A percentile compares a stretch with the other conserved stretches of the same genome.
These are phyloP conservation scores for Talaromyces sp. DNA, from an alignment of 2,329 filamentous ascomycete genomes.

Conservation along the genomic window DNA sequence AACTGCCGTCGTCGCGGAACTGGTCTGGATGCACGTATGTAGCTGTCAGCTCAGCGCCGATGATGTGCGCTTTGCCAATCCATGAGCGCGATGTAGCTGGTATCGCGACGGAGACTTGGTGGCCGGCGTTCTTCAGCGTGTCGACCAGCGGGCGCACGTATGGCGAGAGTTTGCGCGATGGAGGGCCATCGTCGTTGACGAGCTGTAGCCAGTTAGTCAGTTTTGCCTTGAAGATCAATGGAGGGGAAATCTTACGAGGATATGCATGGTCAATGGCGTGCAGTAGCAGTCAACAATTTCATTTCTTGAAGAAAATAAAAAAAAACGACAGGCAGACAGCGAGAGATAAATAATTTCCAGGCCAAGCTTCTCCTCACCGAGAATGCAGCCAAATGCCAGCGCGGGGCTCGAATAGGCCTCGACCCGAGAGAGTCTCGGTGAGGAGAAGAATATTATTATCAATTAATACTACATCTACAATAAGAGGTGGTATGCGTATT, in stretches of 20 bases:
- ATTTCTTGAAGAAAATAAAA: background rate
- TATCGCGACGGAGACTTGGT: conserved; percentile 79
- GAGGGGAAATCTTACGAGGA: conserved; percentile 3
- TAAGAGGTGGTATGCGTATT: background rate
- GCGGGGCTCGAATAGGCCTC: background rate
- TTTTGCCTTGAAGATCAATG: background rate
- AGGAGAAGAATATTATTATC: background rate
- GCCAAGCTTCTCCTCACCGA: background rate
- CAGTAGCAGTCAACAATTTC: background rate
- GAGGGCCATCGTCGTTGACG: conserved; percentile 70
- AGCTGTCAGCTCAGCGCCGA: conserved; percentile 75
- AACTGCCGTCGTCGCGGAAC: conserved; percentile 48
- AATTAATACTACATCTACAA: background rate
- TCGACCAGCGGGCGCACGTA: conserved; percentile 68
- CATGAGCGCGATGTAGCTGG: conserved; percentile 85
- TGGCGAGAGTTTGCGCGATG: conserved; percentile 65
- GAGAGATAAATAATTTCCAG: background rate
- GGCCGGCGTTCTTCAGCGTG: conserved; percentile 65
- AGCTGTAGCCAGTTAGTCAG: conserved; percentile 20
- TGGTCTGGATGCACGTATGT: conserved; percentile 65
- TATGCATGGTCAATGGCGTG: conserved; percentile 6
- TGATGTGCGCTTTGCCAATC: conserved; percentile 95
- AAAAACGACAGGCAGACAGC: background rate
- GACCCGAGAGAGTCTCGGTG: background rate
- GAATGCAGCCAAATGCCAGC: background rate